phyloP scores from a whole-genome alignment of 1,139 yeast genomes.

The Ogataea hybrid region DNA sequence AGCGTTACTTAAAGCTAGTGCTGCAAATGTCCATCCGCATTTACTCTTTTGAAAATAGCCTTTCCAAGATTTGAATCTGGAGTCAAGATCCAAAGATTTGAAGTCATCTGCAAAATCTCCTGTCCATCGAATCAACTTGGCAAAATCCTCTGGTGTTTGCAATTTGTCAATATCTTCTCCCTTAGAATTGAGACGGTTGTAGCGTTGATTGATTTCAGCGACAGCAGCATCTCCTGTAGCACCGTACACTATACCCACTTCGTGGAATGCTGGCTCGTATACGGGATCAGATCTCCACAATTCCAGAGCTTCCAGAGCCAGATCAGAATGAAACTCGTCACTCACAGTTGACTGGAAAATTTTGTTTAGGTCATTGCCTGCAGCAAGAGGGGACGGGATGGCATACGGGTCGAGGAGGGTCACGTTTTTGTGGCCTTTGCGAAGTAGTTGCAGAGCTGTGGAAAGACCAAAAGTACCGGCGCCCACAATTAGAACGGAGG shows the following conservation, averaged over 20 bases:
- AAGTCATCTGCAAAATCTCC: not conserved
- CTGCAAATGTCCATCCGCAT: conserved; percentile 37
- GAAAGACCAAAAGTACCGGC: conserved; percentile 37
- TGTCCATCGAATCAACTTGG: conserved; percentile 6
- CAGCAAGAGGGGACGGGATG: conserved; percentile 14
- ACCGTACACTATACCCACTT: conserved; percentile 30
- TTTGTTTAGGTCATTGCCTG: conserved; percentile 13
- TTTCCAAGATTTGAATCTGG: conserved; percentile 21
- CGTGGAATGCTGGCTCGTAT: conserved; percentile 29
- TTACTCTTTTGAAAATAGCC: conserved; percentile 26
- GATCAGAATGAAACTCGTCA: conserved; percentile 17
- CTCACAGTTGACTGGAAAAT: conserved; percentile 24
- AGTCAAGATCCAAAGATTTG: not conserved
- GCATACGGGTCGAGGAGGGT: conserved; percentile 35
- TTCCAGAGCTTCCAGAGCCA: conserved; percentile 34
- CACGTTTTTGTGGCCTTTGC: conserved; percentile 30
- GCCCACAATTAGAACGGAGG: conserved; percentile 31
- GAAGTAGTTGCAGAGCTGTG: conserved; percentile 32
- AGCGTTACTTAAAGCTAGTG: conserved; percentile 28
- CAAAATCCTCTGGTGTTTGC: conserved; percentile 19
- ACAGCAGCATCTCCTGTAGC: conserved; percentile 15
- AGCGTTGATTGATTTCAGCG: conserved; percentile 5
- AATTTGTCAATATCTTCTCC: conserved; percentile 10
- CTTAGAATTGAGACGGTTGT: not conserved
- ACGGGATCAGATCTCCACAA: conserved; percentile 35